Conservation (phyloP, 305 asterid genomes). For the Solanum hybrid region DNA sequence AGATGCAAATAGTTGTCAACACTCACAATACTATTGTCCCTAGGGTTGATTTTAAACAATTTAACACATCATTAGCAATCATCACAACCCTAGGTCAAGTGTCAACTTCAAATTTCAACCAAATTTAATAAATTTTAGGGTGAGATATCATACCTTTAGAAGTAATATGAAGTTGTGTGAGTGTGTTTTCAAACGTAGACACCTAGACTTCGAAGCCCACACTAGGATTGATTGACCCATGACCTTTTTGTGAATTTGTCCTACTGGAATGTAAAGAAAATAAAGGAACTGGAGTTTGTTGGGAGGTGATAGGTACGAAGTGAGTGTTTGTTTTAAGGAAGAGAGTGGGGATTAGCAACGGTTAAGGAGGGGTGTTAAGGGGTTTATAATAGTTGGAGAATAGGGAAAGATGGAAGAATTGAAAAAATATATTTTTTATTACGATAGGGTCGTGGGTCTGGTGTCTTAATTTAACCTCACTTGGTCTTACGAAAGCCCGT, state of each 20-base stretch:
- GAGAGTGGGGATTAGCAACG: not conserved
- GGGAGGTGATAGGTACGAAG: not conserved
- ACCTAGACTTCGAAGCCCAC: not conserved
- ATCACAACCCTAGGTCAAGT: not conserved
- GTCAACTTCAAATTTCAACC: not conserved
- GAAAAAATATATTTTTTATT: no score
- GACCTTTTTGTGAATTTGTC: not conserved
- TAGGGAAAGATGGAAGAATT: not conserved
- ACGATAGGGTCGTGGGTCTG: not conserved
- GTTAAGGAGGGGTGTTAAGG: not conserved
- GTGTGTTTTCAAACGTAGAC: not conserved
- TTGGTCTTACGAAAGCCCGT: not conserved
- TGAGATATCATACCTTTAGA: not conserved
- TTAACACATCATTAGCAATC: not conserved
- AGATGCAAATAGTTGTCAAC: not conserved
- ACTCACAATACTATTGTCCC: not conserved
- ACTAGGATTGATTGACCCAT: not conserved
- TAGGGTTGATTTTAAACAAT: not conserved
- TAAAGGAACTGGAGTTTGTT: not conserved
- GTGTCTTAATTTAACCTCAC: not conserved
- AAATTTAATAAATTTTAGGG: not conserved
- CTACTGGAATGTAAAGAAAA: not conserved
- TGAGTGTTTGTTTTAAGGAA: not conserved
- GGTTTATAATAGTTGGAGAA: not conserved
- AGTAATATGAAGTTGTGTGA: not conserved